Evolutionary conservation across 805 yeast genomes (phyloP), one percentile per base, ranked within the genome.

Genomic region (Saturnispora kantuleensis): DNA sequence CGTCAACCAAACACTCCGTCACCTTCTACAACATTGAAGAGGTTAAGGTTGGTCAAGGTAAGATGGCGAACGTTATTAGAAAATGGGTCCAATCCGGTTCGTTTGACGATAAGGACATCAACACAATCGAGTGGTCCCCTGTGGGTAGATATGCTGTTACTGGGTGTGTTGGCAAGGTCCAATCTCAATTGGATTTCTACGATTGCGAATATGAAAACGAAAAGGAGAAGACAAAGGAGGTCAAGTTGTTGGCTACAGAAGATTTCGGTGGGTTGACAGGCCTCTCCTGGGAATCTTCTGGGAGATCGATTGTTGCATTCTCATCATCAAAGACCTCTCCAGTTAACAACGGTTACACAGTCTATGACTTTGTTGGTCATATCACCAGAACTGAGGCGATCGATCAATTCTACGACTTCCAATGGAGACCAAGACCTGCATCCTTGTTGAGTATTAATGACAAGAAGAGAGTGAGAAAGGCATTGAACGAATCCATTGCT

Each of bases 401-500:
- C 49, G 93, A 85, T 56, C 84, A 81, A 45, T 87, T 93, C 76
- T 84, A 80, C 67, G 89, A 84, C 50, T 85, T 90, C 58, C 71
- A 77, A 50, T 93, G 99, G 99, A 84, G 99, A 73, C 97, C 97
- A 58, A 81, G 98, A 69, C 98, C 98, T 42, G 77, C 76, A 15
- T 73, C 88, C 2, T 65, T 81, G 52, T 76, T 93, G 60, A 70
- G 80, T 49, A 78, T 81, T 56, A 82, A 78, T 53, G 94, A 86
- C 64, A 78, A 78, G 71, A 86, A 87, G 82, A 83, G 81, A 74
- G 87, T 93, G 51, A 77, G 86, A 71, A 84, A 85, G 83, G 83
- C 83, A 69, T 69, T 90, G 70, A 78, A 81, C 62, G 90, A 85
- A 66, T 86, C 84, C 74, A 73, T 88, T 56, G 93, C 93, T 35